A percentile compares a stretch with the other conserved stretches of the same genome.
These are phyloP conservation scores for Suillus bovinus DNA, from an alignment of 768 basidiomycete genomes.

Conservation along the genomic window DNA sequence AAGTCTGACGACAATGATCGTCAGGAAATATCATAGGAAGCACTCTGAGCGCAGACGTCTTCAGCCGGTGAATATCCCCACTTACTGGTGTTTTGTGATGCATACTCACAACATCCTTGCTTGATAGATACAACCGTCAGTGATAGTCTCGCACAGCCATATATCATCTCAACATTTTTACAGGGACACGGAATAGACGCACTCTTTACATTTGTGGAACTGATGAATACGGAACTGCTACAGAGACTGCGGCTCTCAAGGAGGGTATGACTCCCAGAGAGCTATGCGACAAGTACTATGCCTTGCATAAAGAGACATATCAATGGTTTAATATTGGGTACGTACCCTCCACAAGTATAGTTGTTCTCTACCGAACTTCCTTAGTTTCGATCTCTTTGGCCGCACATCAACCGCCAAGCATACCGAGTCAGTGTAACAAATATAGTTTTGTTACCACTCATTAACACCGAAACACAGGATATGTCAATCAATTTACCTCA, in stretches of 20 bases:
- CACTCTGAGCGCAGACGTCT: slow-evolving; percentile 95
- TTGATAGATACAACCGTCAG: slow-evolving; percentile 61
- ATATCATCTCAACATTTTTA: not conserved
- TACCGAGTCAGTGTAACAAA: slow-evolving; percentile 63
- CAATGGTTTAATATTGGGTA: slow-evolving; percentile 97
- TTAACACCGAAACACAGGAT: slow-evolving; percentile 52
- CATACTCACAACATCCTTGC: slow-evolving; percentile 7
- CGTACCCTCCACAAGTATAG: slow-evolving; percentile 17
- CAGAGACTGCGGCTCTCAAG: slow-evolving; percentile 91
- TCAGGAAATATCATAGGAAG: slow-evolving; percentile 92
- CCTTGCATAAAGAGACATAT: slow-evolving; percentile 79
- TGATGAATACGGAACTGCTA: slow-evolving; percentile 99
- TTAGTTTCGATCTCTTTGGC: slow-evolving; percentile 93
- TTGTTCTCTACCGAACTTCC: not conserved
- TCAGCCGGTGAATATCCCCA: slow-evolving; percentile 70
- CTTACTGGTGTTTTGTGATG: not conserved
- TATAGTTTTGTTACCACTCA: not conserved
- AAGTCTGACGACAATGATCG: not conserved
- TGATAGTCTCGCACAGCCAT: slow-evolving; percentile 25
- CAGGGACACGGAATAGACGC: slow-evolving; percentile 75
- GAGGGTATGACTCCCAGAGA: slow-evolving; percentile 77
- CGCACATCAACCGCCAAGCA: slow-evolving; percentile 90
- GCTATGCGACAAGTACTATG: slow-evolving; percentile 90
- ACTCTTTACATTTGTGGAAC: slow-evolving; percentile 97
- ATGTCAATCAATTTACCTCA: slow-evolving; percentile 85